These are phyloP conservation scores for Candida jianshihensis DNA, from an alignment of 805 yeast species.

Conservation along the genomic window DNA sequence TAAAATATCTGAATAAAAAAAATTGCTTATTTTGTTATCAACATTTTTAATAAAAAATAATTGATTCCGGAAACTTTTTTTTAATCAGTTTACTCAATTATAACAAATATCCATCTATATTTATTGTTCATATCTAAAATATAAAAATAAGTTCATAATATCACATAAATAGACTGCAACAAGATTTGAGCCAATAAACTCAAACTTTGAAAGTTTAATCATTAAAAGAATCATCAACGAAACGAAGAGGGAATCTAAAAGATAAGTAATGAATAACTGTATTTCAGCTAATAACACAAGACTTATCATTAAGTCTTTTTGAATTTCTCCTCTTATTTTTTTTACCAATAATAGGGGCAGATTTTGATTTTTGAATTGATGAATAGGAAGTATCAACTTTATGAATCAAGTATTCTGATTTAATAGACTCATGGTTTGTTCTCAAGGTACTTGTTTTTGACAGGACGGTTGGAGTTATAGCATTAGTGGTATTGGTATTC, in stretches of 20 bases:
- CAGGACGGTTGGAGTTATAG: constrained; percentile 14
- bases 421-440: constrained; percentile 17
- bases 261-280: too few relatives aligned
- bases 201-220: too few relatives aligned
- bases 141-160: too few relatives aligned
- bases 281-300: constrained; percentile 14
- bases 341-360: constrained; percentile 10
- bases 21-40: neutral
- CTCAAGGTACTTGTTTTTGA: constrained; percentile 19
- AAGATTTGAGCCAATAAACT: too few relatives aligned
- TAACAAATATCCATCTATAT: too few relatives aligned
- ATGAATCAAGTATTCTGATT: constrained; percentile 19
- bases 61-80: too few relatives aligned
- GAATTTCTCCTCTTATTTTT: constrained; percentile 5
- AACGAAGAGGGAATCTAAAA: too few relatives aligned
- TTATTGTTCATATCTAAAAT: too few relatives aligned
- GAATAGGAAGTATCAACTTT: constrained; percentile 16
- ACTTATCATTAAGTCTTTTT: constrained; percentile 7
- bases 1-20: constrained; percentile 1
- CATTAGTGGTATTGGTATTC: constrained; percentile 13
- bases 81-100: too few relatives aligned
- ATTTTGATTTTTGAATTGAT: constrained; percentile 14
- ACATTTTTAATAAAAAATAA: too few relatives aligned
- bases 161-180: too few relatives aligned
- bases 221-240: too few relatives aligned